Evolutionary conservation across 2,329 filamentous ascomycete genomes (phyloP).

Genomic region (Fusarium neocosmosporiellum): DNA sequence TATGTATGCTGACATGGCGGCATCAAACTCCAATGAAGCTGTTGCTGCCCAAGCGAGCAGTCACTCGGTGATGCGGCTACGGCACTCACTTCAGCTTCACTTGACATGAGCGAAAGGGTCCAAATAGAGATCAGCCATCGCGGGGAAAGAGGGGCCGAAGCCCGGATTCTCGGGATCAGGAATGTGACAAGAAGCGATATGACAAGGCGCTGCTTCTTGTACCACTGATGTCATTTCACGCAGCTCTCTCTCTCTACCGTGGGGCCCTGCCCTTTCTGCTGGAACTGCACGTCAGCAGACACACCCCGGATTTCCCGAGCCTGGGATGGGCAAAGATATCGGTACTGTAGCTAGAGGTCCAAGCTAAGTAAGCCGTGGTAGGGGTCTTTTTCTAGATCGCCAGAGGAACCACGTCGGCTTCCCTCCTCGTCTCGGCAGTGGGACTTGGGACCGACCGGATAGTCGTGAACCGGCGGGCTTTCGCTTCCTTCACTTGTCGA

Average conservation of each 20-base stretch:
- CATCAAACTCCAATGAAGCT: neutral
- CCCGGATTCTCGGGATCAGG: conserved; percentile 21
- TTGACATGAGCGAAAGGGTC: neutral
- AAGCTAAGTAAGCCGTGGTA: neutral
- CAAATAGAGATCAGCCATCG: conserved; percentile 4
- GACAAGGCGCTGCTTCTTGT: conserved; percentile 19
- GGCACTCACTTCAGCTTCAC: neutral
- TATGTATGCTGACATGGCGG: neutral
- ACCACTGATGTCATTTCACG: neutral
- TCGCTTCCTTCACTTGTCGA: neutral
- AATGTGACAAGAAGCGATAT: conserved; percentile 11
- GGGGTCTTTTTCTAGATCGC: neutral
- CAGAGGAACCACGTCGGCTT: neutral
- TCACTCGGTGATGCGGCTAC: neutral
- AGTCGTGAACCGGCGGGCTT: neutral
- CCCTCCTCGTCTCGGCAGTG: neutral
- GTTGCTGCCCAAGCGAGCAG: neutral
- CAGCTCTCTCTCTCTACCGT: neutral
- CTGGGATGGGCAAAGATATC: neutral
- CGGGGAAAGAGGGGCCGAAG: conserved; percentile 30
- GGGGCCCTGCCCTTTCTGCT: neutral
- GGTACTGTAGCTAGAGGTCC: neutral
- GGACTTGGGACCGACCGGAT: neutral
- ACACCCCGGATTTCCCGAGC: neutral
- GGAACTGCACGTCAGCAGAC: conserved; percentile 5